A percentile compares a stretch with the other conserved stretches of the same genome.
These are phyloP conservation scores for Penicillium verrucosum DNA, from an alignment of 2,329 filamentous ascomycete genomes.

Conservation along the genomic window DNA sequence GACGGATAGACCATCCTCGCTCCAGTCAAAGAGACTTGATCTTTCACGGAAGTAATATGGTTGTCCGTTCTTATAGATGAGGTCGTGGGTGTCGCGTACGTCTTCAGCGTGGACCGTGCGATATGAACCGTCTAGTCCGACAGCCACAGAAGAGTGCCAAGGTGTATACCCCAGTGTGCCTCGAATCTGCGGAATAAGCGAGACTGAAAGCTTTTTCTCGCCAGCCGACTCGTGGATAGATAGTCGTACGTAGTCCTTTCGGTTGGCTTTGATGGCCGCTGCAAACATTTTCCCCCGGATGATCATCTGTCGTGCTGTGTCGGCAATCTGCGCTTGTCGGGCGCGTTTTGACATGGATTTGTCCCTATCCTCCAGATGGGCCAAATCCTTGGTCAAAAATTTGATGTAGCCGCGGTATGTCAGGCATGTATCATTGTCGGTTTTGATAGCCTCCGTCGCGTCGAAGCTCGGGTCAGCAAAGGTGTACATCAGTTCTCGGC, in stretches of 20 bases:
- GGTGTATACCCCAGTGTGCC: conserved; percentile 29
- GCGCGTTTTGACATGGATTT: conserved; percentile 18
- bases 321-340: conserved; percentile 17
- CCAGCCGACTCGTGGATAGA: conserved; percentile 31
- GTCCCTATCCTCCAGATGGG: conserved; percentile 14
- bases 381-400: conserved; percentile 28
- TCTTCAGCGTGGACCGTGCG: conserved; percentile 26
- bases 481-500: conserved; percentile 24
- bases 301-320: conserved; percentile 28
- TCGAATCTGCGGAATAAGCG: conserved; percentile 24
- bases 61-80: conserved; percentile 46
- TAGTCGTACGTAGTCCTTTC: conserved; percentile 29
- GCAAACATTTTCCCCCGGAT: conserved; percentile 29
- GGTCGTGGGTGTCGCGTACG: conserved; percentile 40
- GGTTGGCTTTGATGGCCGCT: conserved; percentile 26
- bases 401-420: conserved; percentile 32
- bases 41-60: conserved; percentile 53
- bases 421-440: conserved; percentile 27
- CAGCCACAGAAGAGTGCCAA: conserved; percentile 37
- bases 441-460: conserved; percentile 26
- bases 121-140: conserved; percentile 27
- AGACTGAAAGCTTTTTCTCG: conserved; percentile 27
- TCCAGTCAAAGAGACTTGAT: conserved; percentile 47
- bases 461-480: conserved; percentile 29
- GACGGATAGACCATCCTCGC: conserved; percentile 34